phyloP scores from a whole-genome alignment of 148 eudicot species.

The Diospyros lotus region DNA sequence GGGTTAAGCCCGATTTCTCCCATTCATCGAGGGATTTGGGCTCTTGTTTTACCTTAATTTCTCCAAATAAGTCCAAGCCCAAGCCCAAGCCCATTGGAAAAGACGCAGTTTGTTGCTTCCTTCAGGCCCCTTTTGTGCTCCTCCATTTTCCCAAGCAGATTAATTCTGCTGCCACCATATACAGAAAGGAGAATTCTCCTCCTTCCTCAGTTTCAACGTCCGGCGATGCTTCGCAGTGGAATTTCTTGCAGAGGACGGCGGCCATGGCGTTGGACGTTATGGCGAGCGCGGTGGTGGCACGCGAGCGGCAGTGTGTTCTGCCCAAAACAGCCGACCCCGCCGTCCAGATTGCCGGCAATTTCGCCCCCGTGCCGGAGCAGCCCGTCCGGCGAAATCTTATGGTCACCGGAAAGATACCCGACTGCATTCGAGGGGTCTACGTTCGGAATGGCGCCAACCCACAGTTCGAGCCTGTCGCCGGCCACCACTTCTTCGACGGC shows the following conservation, averaged over 20 bases:
- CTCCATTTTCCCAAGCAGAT: conserved; percentile 22
- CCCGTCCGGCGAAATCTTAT: conserved; percentile 34
- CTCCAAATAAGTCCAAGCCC: not conserved
- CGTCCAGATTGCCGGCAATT: conserved; percentile 63
- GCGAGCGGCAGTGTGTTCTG: conserved; percentile 30
- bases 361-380: conserved; percentile 67
- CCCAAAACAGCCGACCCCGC: conserved; percentile 61
- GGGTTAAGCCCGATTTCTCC: conserved; percentile 12
- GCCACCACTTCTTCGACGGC: conserved; percentile 76
- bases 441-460: conserved; percentile 75
- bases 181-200: not conserved
- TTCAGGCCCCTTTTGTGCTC: conserved; percentile 24
- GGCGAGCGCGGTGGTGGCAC: conserved; percentile 20
- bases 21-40: not conserved
- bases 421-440: conserved; percentile 45
- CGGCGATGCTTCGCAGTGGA: conserved; percentile 25
- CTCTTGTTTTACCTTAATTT: conserved; percentile 12
- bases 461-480: conserved; percentile 47
- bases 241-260: conserved; percentile 41
- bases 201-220: not conserved
- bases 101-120: conserved; percentile 14
- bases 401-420: conserved; percentile 47
- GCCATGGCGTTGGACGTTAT: conserved; percentile 38
- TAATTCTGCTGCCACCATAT: not conserved
- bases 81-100: not conserved